Percentiles rank a stretch among this genome's conserved stretches.
These are phyloP conservation scores for Funneliformis geosporum DNA, from an alignment of 192 early-diverging fungal species.

Conservation along the genomic window DNA sequence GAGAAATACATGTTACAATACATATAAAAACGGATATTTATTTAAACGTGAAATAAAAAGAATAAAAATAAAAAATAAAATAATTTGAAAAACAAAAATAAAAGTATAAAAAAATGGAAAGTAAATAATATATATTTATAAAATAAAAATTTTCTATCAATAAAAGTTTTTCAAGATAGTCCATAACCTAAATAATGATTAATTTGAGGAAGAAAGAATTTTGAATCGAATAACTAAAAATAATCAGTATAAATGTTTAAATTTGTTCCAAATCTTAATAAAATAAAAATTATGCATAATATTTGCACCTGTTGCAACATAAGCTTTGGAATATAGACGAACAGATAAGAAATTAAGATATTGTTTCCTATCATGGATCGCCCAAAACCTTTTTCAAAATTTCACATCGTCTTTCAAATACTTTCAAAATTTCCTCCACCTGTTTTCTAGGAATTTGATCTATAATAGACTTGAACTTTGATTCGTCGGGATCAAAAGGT, in stretches of 20 bases:
- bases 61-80: neutral
- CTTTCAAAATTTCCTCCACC: conserved; percentile 54
- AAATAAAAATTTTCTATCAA: neutral
- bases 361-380: neutral
- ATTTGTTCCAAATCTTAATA: neutral
- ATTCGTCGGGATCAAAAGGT: conserved; percentile 39
- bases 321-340: neutral
- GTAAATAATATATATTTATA: neutral
- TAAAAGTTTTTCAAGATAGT: neutral
- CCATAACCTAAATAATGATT: neutral
- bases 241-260: neutral
- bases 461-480: conserved; percentile 41
- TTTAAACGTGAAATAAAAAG: neutral
- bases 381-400: conserved; percentile 40
- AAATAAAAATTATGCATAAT: neutral
- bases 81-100: neutral
- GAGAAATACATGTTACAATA: neutral
- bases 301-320: neutral
- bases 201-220: neutral
- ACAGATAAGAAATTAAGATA: neutral
- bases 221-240: neutral
- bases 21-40: neutral
- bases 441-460: conserved; percentile 53
- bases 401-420: conserved; percentile 58
- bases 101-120: neutral